Evolutionary conservation across 805 yeast genomes (phyloP).

Genomic region (Hyphopichia homilentoma): DNA sequence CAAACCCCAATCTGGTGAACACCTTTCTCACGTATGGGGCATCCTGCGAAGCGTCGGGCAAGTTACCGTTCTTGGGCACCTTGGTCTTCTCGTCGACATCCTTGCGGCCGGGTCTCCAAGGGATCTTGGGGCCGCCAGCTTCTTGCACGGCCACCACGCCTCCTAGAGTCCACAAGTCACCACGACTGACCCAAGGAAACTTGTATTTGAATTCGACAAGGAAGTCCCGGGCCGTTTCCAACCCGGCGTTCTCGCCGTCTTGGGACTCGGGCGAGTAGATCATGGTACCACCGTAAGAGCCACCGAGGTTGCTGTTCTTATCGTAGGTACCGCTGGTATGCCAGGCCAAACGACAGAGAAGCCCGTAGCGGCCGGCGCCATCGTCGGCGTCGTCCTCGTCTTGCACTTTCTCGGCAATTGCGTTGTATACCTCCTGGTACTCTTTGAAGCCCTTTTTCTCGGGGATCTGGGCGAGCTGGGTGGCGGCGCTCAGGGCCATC

Average conservation of each 20-base stretch:
- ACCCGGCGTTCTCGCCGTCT: slow-evolving; percentile 56
- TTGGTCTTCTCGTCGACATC: slow-evolving; percentile 49
- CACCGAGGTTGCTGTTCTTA: slow-evolving; percentile 25
- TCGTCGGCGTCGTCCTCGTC: slow-evolving; percentile 39
- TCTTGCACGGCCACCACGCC: slow-evolving; percentile 79
- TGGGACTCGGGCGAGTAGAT: slow-evolving; percentile 25
- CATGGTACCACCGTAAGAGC: slow-evolving; percentile 38
- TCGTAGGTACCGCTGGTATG: slow-evolving; percentile 33
- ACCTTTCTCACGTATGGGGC: slow-evolving; percentile 61
- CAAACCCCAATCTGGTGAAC: slow-evolving; percentile 52
- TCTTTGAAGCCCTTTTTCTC: slow-evolving; percentile 42
- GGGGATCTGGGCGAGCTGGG: slow-evolving; percentile 31
- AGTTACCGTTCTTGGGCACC: slow-evolving; percentile 63
- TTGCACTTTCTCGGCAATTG: slow-evolving; percentile 58
- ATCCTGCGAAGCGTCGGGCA: slow-evolving; percentile 71
- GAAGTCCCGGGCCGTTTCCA: slow-evolving; percentile 53
- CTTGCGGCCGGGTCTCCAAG: slow-evolving; percentile 81
- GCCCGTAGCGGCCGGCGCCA: slow-evolving; percentile 36
- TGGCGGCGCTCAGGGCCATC: slow-evolving; percentile 7
- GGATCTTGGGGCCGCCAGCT: slow-evolving; percentile 71
- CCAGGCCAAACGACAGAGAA: slow-evolving; percentile 37
- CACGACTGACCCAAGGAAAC: slow-evolving; percentile 70
- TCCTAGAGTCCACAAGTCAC: slow-evolving; percentile 76
- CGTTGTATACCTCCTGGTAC: slow-evolving; percentile 67
- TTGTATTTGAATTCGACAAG: slow-evolving; percentile 52